A percentile compares a stretch with the other conserved stretches of the same genome.
These are phyloP conservation scores for Crithidia fasciculata DNA, from an alignment of 208 protist species.

Conservation along the genomic window DNA sequence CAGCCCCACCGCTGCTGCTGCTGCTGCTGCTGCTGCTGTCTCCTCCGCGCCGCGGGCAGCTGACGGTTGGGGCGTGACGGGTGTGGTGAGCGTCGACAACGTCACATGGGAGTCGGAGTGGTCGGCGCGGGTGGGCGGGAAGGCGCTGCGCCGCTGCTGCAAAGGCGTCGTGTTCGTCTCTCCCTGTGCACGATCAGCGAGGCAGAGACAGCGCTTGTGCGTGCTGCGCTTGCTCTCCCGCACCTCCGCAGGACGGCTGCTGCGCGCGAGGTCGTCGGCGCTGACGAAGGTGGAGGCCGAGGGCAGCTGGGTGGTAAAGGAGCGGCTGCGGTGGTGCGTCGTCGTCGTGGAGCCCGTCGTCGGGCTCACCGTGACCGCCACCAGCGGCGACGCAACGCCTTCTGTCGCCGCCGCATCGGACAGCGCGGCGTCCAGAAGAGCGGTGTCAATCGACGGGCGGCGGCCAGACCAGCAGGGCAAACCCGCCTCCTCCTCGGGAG, in stretches of 20 bases:
- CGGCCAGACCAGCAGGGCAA: not conserved
- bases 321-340: conserved; percentile 8
- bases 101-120: conserved; percentile 1
- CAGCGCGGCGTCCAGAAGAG: not conserved
- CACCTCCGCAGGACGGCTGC: not conserved
- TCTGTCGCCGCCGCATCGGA: not conserved
- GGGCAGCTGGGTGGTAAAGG: conserved; percentile 7
- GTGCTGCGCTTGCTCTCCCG: not conserved
- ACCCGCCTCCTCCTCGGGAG: not conserved
- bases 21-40: not conserved
- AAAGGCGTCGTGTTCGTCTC: too few species aligned
- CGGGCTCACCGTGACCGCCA: not conserved
- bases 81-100: conserved; percentile 11
- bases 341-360: conserved; percentile 16
- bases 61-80: not conserved
- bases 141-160: conserved; percentile 2
- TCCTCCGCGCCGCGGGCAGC: not conserved
- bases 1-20: not conserved
- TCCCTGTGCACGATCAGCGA: too few species aligned
- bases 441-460: not conserved
- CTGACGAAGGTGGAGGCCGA: not conserved
- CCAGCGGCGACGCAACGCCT: not conserved
- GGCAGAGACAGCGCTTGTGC: too few species aligned
- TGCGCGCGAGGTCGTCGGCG: conserved; percentile 8
- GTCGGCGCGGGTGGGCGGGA: not conserved